Conservation (phyloP, 495 filamentous ascomycete genomes). For the Friedmanniomyces endolithicus region DNA sequence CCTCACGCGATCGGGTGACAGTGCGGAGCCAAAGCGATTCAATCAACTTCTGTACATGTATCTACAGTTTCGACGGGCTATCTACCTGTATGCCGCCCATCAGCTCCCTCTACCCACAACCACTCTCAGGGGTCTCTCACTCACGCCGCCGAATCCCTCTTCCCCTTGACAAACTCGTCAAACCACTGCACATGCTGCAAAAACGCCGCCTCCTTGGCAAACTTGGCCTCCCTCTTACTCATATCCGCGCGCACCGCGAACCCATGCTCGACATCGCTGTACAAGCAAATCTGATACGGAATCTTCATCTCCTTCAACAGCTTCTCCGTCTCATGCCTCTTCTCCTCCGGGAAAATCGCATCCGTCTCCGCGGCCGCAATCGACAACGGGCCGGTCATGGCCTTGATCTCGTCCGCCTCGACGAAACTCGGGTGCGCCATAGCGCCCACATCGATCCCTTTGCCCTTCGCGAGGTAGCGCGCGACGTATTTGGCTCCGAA, state of each 20-base stretch:
- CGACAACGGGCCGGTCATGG: conserved; percentile 56
- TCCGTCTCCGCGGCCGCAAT: conserved; percentile 75
- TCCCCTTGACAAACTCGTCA: conserved; percentile 41
- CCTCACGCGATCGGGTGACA: too few relatives aligned
- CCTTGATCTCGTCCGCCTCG: conserved; percentile 59
- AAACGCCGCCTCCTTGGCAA: conserved; percentile 77
- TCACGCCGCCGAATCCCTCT: conserved; percentile 17
- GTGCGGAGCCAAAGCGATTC: too few relatives aligned
- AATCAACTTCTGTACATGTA: too few relatives aligned
- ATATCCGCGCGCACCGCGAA: conserved; percentile 64
- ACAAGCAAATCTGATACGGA: conserved; percentile 74
- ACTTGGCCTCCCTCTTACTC: conserved; percentile 49
- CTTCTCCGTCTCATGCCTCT: conserved; percentile 51
- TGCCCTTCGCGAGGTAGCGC: conserved; percentile 32
- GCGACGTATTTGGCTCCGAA: conserved; percentile 54
- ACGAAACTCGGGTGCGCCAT: conserved; percentile 69
- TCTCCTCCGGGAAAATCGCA: conserved; percentile 60
- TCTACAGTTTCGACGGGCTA: conserved; percentile 5
- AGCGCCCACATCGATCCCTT: conserved; percentile 51
- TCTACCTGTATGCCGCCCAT: background rate
- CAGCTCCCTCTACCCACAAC: background rate
- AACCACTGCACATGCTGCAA: conserved; percentile 73
- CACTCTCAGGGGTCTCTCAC: background rate
- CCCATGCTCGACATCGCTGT: conserved; percentile 62
- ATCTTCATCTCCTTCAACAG: conserved; percentile 48